phyloP scores from a whole-genome alignment of 164 flowering plant species.

The Malania oleifera region DNA sequence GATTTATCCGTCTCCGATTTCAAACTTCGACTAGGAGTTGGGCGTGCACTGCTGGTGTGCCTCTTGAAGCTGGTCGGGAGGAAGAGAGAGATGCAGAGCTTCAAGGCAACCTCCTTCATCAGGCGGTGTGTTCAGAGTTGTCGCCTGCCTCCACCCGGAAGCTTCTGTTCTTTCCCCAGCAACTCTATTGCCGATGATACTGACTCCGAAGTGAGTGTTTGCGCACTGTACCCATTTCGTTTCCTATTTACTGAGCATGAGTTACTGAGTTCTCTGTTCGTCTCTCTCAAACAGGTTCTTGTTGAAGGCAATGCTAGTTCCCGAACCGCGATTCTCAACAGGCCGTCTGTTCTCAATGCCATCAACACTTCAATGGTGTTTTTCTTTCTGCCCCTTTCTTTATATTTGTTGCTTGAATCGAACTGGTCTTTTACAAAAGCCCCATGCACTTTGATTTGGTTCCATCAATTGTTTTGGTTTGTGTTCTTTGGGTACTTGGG shows the following conservation, averaged over 20 bases:
- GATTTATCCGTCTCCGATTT: no score
- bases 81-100: conserved; percentile 1
- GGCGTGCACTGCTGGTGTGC: no score
- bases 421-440: no score
- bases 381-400: no score
- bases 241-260: not conserved
- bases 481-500: not conserved
- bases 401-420: no score
- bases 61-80: no score
- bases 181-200: conserved; percentile 20
- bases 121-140: not conserved
- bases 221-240: not conserved
- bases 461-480: not conserved
- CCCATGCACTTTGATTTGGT: not conserved
- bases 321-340: conserved; percentile 53
- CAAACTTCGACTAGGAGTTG: no score
- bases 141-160: not conserved
- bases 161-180: conserved; percentile 17
- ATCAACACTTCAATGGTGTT: conserved; percentile 42
- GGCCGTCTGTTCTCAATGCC: conserved; percentile 59
- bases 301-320: conserved; percentile 47
- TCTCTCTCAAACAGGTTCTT: conserved; percentile 30
- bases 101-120: not conserved
- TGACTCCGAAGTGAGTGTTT: conserved; percentile 21
- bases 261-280: not conserved